Evolutionary conservation across 2,329 filamentous ascomycete species (phyloP), one percentile per base, ranked within the genome.

Genomic region (Chalaropsis thielavioides): DNA sequence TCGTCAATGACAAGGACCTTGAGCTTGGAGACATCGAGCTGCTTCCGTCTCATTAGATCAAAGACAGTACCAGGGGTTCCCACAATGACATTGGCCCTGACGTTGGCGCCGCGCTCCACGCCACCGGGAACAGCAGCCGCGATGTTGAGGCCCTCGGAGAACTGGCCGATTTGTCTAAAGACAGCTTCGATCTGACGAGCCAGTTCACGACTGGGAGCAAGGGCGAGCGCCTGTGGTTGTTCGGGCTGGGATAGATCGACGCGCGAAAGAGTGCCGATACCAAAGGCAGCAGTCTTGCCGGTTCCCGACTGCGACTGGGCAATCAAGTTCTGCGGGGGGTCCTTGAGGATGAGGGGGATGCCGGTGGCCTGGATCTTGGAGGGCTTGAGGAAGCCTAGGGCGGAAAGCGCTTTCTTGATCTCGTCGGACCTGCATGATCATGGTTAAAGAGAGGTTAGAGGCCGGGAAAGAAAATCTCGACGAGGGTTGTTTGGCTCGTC

Each of bases 261-360:
- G 68, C 94, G 90, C 66, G 89, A 89, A 49, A 99, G 82, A 67
- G 95, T 88, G 68, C 95, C 95, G 68, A 96, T 86, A 58, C 94
- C 89, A 74, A 99, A 99, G 24, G 94, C 94, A 22, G 92, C 94
- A 0, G 94, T 99, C 80, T 99, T 99, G 72, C 94, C 94, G 22
- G 94, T 99, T 70, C 94, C 94, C 1, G 94, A 99, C 75, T 99
- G 94, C n/a, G 94, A 99, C 76, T 99, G 94, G 2, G 92, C 94
- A 72, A 99, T 92, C 82, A 99, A 88, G 76, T 97, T 97, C 69
- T 82, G 81, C 0, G 92, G 88, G n/a, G 94, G 92, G 72, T 96
- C 80, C 70, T 83, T 79, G 68, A 99, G 83, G 72, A 99, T 88
- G 64, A 99, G 81, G 35, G 94, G 94, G 19, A 99, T 82, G 1